Base-by-base conservation (phyloP, 2,329 filamentous ascomycete genomes). In the Aspergillus ibericus region DNA sequence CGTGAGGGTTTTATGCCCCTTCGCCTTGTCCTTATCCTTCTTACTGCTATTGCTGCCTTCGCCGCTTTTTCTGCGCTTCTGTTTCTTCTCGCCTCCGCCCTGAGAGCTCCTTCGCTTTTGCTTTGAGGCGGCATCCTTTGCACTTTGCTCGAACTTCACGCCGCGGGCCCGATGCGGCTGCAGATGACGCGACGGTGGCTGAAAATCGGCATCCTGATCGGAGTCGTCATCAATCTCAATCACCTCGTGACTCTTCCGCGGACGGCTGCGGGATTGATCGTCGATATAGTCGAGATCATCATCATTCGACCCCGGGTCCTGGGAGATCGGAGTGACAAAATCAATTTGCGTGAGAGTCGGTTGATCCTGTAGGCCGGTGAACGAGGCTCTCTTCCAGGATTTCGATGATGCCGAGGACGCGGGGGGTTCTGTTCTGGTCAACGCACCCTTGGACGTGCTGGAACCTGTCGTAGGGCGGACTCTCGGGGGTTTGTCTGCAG, bases 311-410 rank as follows among this genome's bases (percentile, higher is more conserved):
- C 42, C 53, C 12, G 36, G 25, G 44, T 40, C 62, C 59, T 59
- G 61, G 53, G 51, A 62, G 38, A 55, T 64, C 44, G 61, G 68
- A 2, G 69, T 69, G 47, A 76, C 73, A 52, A 72, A 78, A 36
- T 74, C 75, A 50, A 78, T 75, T 57, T 78, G 76, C 1, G 76
- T 78, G 15, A 78, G 68, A 0, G 76, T 78, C 2, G 73, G 70
- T 48, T 78, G 76, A 13, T 68, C 70, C 7, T 53, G 62, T 15
- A 66, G 62, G 46, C 58, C 62, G n/a, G 61, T 49, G 5, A 67
- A 20, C 5, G 64, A 60, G 15, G 16, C 59, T 46, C 62, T 63
- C 49, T 66, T 71, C 35, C 53, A 59, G 5, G 60, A 62, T 46
- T 59, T 67, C n/a, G 59, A 55, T 15, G 63, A 65, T 29, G 53